These are phyloP conservation scores for Thalassiosira allenii DNA, from an alignment of 352 stramenopile genomes.

Conservation along the genomic window DNA sequence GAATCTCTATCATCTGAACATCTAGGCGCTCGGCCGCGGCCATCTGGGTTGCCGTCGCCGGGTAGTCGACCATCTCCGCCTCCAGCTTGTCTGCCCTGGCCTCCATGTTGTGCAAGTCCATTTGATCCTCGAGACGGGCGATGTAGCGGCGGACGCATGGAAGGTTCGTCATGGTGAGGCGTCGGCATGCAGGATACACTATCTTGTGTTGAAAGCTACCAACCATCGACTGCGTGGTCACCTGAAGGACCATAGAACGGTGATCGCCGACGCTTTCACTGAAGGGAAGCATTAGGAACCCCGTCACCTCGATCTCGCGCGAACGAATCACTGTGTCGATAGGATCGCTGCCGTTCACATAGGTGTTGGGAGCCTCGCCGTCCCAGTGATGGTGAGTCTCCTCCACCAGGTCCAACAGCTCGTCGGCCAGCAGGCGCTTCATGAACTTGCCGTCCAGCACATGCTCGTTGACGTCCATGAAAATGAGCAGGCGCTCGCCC, in stretches of 20 bases:
- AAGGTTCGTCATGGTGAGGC: constrained; percentile 13
- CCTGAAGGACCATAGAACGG: constrained; percentile 29
- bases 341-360: constrained; percentile 13
- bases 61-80: neutral
- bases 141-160: neutral
- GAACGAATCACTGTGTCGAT: constrained; percentile 33
- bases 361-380: constrained; percentile 16
- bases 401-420: constrained; percentile 11
- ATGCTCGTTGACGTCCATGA: constrained; percentile 32
- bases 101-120: constrained; percentile 3
- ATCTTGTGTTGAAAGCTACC: constrained; percentile 21
- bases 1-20: constrained; percentile 20
- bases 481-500: neutral
- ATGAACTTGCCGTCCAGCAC: constrained; percentile 13
- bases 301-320: constrained; percentile 17
- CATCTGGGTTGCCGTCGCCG: too few relatives aligned
- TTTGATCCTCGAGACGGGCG: neutral
- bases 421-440: too few relatives aligned
- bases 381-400: constrained; percentile 12
- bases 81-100: neutral
- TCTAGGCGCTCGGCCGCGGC: neutral
- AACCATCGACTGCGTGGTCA: constrained; percentile 23
- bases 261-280: constrained; percentile 33
- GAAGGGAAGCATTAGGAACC: constrained; percentile 21
- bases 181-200: constrained; percentile 2